Conservation (phyloP, 345 rosid species). For the Lenwebbia sp. region DNA sequence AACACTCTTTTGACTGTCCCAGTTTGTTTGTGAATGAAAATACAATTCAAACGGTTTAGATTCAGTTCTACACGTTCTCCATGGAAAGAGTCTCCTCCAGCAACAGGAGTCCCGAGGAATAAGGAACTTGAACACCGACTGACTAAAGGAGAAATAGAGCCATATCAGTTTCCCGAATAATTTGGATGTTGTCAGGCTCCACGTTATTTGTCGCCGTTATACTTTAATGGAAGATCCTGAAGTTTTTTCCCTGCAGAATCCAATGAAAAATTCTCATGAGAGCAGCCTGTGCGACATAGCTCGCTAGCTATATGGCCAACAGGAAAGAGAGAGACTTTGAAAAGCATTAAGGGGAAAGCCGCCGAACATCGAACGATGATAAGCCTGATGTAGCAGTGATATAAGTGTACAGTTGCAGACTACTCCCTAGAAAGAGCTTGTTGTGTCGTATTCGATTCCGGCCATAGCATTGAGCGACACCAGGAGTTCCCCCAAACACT, state of each 20-base stretch:
- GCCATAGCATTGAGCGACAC: background rate
- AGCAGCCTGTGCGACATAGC: background rate
- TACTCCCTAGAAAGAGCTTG: background rate
- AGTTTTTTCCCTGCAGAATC: background rate
- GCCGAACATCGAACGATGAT: background rate
- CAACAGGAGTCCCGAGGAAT: background rate
- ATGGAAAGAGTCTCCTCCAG: background rate
- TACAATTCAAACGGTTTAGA: background rate
- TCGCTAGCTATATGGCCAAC: background rate
- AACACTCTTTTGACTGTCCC: background rate
- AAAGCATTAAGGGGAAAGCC: background rate
- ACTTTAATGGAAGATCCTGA: background rate
- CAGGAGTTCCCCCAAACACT: constrained; percentile 22
- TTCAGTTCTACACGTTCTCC: background rate
- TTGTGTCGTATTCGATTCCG: background rate
- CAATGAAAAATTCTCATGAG: background rate
- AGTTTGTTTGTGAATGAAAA: background rate
- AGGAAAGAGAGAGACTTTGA: background rate
- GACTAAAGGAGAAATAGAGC: background rate
- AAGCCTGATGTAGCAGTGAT: background rate
- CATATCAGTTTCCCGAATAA: background rate
- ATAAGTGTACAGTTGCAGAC: background rate
- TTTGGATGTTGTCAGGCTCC: background rate
- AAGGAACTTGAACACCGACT: background rate
- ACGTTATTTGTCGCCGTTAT: background rate